phyloP scores from a whole-genome alignment of 2,329 filamentous ascomycete genomes.

The Neonectria sp. region DNA sequence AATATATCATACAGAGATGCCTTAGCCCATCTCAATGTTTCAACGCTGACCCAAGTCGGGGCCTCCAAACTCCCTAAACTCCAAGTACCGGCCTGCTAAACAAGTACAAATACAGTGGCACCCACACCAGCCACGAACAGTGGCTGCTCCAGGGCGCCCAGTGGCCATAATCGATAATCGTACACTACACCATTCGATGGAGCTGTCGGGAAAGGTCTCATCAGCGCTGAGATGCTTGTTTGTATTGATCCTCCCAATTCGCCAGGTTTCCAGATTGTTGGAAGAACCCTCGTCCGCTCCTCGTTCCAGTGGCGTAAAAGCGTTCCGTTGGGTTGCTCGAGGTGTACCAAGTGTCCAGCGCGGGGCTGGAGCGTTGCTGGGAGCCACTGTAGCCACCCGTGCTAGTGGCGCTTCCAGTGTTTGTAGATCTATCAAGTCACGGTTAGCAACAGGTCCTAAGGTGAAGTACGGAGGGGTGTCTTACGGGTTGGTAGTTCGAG shows the following conservation, averaged over 20 bases:
- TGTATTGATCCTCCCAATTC: constrained; percentile 31
- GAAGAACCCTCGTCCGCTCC: constrained; percentile 28
- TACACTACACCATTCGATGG: constrained; percentile 2
- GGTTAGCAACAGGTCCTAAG: neutral
- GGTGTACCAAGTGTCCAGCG: constrained; percentile 31
- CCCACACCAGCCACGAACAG: neutral
- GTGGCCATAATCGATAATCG: neutral
- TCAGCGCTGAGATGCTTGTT: neutral
- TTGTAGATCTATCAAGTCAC: neutral
- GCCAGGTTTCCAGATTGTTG: constrained; percentile 24
- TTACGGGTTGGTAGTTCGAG: constrained; percentile 1
- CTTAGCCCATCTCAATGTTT: neutral
- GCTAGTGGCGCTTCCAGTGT: constrained; percentile 27
- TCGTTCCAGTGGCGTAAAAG: constrained; percentile 34
- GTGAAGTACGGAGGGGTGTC: neutral
- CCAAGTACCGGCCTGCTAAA: neutral
- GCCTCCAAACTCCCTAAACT: neutral
- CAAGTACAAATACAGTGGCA: neutral
- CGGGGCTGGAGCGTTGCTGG: constrained; percentile 7
- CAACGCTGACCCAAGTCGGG: neutral
- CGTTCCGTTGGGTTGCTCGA: constrained; percentile 30
- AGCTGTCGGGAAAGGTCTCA: neutral
- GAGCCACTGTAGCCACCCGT: constrained; percentile 28
- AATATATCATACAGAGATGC: neutral
- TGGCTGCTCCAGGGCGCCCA: neutral